Conservation (phyloP, 352 stramenopile genomes). For the Globisporangium perplexum region DNA sequence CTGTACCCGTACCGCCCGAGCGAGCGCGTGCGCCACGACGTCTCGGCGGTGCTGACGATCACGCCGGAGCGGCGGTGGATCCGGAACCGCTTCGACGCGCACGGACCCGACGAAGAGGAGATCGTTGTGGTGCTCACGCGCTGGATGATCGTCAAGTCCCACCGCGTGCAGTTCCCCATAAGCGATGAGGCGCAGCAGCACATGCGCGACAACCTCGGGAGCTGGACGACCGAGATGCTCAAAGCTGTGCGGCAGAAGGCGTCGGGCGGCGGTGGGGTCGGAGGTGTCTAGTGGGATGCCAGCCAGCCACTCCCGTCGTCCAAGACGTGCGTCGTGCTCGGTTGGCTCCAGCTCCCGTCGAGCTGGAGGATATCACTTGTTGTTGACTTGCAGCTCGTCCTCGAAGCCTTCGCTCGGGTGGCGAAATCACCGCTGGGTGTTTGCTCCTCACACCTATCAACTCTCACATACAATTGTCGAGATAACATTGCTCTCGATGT, state of each 20-base stretch:
- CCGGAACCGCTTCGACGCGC: neutral
- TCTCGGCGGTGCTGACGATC: constrained; percentile 13
- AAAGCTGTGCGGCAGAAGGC: neutral
- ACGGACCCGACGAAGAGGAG: constrained; percentile 4
- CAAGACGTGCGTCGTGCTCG: no score
- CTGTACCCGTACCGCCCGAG: constrained; percentile 30
- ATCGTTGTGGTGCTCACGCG: constrained; percentile 7
- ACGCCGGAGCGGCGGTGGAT: constrained; percentile 3
- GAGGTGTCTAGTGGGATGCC: no score
- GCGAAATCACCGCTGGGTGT: neutral
- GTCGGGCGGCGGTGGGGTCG: neutral
- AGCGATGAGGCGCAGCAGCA: neutral
- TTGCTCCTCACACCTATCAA: no score
- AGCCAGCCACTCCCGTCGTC: no score
- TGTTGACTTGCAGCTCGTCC: no score
- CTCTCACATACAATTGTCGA: no score
- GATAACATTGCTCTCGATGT: no score
- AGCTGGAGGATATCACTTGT: no score
- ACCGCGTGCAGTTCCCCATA: neutral
- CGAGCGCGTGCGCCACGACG: constrained; percentile 28
- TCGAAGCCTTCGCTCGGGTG: neutral
- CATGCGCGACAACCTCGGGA: neutral
- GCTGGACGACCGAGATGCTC: constrained; percentile 5
- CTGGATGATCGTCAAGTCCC: neutral
- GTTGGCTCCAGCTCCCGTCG: no score